These are phyloP conservation scores for Petrea volubilis DNA, from an alignment of 257 asterid species.

Conservation along the genomic window DNA sequence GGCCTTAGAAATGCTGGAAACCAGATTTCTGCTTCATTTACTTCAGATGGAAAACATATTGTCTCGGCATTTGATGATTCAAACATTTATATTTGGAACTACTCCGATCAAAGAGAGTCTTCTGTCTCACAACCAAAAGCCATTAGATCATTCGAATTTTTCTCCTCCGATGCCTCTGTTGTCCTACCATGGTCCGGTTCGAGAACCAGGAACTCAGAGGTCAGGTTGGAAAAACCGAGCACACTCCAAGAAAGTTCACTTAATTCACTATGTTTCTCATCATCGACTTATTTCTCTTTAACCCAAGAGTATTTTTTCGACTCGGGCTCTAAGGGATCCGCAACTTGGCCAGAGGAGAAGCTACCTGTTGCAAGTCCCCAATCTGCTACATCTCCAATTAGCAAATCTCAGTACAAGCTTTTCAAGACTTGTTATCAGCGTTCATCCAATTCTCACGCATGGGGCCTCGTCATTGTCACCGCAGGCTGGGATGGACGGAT, in stretches of 20 bases:
- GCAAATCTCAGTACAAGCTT: conserved; percentile 69
- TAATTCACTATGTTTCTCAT: conserved; percentile 49
- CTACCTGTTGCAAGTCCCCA: conserved; percentile 54
- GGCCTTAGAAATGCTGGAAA: conserved; percentile 66
- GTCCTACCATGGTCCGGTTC: conserved; percentile 82
- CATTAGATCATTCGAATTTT: conserved; percentile 62
- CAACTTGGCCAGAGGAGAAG: conserved; percentile 98
- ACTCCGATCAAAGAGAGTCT: conserved; percentile 24
- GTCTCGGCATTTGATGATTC: conserved; percentile 78
- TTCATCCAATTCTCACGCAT: conserved; percentile 63
- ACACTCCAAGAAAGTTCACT: conserved; percentile 19
- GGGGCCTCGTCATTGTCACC: conserved; percentile 89
- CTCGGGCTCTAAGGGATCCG: conserved; percentile 64
- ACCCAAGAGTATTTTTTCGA: conserved; percentile 53
- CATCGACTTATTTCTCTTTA: conserved; percentile 47
- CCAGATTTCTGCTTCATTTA: conserved; percentile 66
- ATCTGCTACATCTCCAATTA: conserved; percentile 30
- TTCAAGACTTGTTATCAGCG: conserved; percentile 62
- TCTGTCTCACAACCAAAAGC: conserved; percentile 46
- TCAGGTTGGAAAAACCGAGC: conserved; percentile 14
- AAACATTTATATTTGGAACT: conserved; percentile 72
- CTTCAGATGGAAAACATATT: conserved; percentile 74
- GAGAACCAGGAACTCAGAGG: neutral
- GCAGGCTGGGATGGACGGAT: conserved; percentile 90
- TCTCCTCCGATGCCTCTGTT: conserved; percentile 68